Evolutionary conservation across 257 asterid genomes (phyloP).

Genomic region (Salvia splendens): DNA sequence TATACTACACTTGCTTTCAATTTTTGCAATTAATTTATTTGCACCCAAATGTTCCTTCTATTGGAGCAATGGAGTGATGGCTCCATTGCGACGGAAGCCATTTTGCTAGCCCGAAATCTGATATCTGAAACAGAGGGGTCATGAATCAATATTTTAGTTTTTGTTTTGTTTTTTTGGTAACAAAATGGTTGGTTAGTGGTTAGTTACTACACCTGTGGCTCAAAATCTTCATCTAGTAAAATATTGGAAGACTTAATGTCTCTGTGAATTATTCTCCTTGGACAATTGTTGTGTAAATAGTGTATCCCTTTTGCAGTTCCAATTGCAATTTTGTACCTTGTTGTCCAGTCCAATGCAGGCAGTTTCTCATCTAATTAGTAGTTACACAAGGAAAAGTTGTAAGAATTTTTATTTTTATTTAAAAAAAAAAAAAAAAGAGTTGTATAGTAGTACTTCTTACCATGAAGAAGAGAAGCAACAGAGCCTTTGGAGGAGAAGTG

Average conservation of each 20-base stretch:
- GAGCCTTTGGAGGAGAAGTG: conserved; percentile 92
- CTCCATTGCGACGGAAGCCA: conserved; percentile 99
- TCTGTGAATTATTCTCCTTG: conserved; percentile 89
- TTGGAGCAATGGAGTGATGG: conserved; percentile 90
- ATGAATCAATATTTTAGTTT: not conserved
- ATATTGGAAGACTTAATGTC: conserved; percentile 87
- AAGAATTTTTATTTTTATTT: too few relatives aligned
- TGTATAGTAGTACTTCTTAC: not conserved
- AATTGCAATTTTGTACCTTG: conserved; percentile 79
- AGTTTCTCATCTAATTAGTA: conserved; percentile 55
- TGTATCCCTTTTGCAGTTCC: conserved; percentile 87
- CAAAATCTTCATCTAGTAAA: conserved; percentile 66
- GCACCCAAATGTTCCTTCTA: conserved; percentile 98
- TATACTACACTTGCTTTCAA: not conserved
- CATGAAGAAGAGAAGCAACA: conserved; percentile 90
- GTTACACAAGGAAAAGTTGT: not conserved
- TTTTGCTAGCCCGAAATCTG: conserved; percentile 94
- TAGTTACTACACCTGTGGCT: conserved; percentile 64
- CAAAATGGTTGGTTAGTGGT: not conserved
- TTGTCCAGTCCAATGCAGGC: conserved; percentile 75
- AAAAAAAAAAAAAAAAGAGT: too few relatives aligned
- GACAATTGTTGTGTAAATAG: conserved; percentile 85
- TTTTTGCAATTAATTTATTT: not conserved
- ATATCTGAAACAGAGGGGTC: conserved; percentile 52
- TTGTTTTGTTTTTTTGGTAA: too few relatives aligned